Evolutionary conservation across 345 rosid genomes (phyloP).

Genomic region (Theobroma cacao): DNA sequence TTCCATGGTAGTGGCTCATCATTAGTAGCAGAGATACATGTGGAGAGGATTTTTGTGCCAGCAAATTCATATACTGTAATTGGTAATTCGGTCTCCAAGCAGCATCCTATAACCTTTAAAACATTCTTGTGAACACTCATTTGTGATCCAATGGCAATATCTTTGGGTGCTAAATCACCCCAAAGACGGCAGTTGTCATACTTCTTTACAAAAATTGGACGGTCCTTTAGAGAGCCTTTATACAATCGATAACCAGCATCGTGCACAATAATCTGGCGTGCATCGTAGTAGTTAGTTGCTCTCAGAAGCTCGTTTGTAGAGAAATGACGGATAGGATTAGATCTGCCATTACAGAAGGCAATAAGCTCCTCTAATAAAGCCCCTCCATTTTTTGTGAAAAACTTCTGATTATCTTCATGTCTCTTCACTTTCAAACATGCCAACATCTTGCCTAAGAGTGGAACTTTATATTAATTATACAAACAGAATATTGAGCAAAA

Average conservation of each 20-base stretch:
- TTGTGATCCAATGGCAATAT: constrained; percentile 9
- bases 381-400: not conserved
- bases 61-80: constrained; percentile 17
- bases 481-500: not conserved
- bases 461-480: not conserved
- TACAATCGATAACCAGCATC: not conserved
- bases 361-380: constrained; percentile 13
- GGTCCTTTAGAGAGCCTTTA: constrained; percentile 13
- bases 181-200: accelerated
- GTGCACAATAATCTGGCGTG: not conserved
- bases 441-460: not conserved
- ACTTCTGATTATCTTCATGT: not conserved
- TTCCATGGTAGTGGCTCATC: constrained; percentile 13
- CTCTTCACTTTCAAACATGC: not conserved
- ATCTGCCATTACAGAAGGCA: constrained; percentile 13
- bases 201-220: constrained; percentile 13
- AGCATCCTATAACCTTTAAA: constrained; percentile 29
- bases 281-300: constrained; percentile 14
- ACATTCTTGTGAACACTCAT: constrained; percentile 21
- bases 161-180: not conserved
- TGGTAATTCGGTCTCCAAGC: constrained; percentile 19
- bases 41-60: constrained; percentile 7
- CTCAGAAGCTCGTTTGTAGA: constrained; percentile 9
- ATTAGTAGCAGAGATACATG: not conserved
- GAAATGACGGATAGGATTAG: constrained; percentile 16